These are phyloP conservation scores for Trametes cubensis DNA, from an alignment of 768 basidiomycete species.

Conservation along the genomic window DNA sequence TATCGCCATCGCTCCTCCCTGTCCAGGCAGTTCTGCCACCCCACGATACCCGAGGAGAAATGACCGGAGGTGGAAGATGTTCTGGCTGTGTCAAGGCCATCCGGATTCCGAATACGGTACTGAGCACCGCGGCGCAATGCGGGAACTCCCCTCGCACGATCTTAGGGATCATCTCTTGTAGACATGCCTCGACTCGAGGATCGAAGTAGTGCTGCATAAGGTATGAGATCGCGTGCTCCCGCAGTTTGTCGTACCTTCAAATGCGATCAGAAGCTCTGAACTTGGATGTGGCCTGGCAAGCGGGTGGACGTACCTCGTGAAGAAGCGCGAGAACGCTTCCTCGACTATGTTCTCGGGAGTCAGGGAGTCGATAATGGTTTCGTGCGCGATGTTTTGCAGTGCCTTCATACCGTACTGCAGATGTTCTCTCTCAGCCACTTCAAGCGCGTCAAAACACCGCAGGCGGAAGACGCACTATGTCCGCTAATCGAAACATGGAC, in stretches of 20 bases:
- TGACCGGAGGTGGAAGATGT: background rate
- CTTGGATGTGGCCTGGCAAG: too few species aligned
- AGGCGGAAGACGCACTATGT: slow-evolving; percentile 14
- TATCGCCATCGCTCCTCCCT: too few species aligned
- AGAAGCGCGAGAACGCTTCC: slow-evolving; percentile 33
- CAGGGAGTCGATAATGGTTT: slow-evolving; percentile 12
- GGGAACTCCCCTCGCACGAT: slow-evolving; percentile 16
- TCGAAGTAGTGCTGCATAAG: slow-evolving; percentile 6
- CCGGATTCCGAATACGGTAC: background rate
- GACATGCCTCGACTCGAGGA: slow-evolving; percentile 2
- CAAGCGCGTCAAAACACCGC: background rate
- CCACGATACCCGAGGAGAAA: background rate
- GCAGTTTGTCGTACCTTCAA: slow-evolving; percentile 1
- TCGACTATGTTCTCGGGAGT: slow-evolving; percentile 26
- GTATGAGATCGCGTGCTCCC: slow-evolving; percentile 14
- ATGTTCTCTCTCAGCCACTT: background rate
- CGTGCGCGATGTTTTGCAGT: slow-evolving; percentile 21
- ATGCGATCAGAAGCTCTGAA: background rate
- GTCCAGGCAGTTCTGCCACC: background rate
- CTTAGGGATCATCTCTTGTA: background rate
- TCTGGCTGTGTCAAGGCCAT: slow-evolving; percentile 1
- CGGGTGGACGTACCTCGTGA: slow-evolving; percentile 22
- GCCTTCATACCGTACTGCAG: slow-evolving; percentile 24
- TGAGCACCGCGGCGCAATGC: slow-evolving; percentile 8
- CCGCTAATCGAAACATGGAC: slow-evolving; percentile 28